Evolutionary conservation across 345 rosid species (phyloP).

Genomic region (Turnera subulata): DNA sequence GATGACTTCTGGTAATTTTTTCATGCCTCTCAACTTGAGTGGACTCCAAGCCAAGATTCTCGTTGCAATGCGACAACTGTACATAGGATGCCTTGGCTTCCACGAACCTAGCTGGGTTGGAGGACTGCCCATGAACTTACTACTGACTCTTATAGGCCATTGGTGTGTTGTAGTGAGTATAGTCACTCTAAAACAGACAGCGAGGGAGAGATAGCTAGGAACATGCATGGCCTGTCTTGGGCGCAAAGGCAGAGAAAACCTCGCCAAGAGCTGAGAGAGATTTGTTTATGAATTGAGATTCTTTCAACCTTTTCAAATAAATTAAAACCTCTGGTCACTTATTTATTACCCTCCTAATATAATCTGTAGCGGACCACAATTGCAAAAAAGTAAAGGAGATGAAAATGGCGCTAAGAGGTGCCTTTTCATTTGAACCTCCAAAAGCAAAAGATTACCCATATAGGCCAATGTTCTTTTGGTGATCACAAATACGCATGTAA

Average conservation of each 20-base stretch:
- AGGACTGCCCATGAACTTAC: slow-evolving; percentile 88
- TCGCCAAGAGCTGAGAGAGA: slow-evolving; percentile 98
- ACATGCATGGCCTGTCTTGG: slow-evolving; percentile 82
- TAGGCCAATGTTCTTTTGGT: too few relatives aligned
- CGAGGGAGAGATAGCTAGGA: slow-evolving; percentile 72
- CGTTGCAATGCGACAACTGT: slow-evolving; percentile 79
- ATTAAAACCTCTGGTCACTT: too few relatives aligned
- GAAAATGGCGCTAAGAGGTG: too few relatives aligned
- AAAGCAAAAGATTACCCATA: too few relatives aligned
- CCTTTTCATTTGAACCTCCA: too few relatives aligned
- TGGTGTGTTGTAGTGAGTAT: too few relatives aligned
- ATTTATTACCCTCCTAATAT: too few relatives aligned
- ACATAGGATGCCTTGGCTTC: slow-evolving; percentile 86
- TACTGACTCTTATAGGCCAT: slow-evolving; percentile 41
- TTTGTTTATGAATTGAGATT: slow-evolving; percentile 88
- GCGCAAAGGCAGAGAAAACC: slow-evolving; percentile 87
- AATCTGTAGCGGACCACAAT: too few relatives aligned
- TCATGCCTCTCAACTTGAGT: slow-evolving; percentile 48
- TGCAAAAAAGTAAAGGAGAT: too few relatives aligned
- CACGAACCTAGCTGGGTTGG: slow-evolving; percentile 58
- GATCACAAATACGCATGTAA: too few relatives aligned
- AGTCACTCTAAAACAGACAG: too few relatives aligned
- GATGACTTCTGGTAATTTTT: slow-evolving; percentile 39
- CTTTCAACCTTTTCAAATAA: slow-evolving; percentile 90
- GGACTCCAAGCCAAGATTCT: slow-evolving; percentile 95